Evolutionary conservation across 805 yeast genomes (phyloP).

Genomic region (Saccharomycopsis microspora): DNA sequence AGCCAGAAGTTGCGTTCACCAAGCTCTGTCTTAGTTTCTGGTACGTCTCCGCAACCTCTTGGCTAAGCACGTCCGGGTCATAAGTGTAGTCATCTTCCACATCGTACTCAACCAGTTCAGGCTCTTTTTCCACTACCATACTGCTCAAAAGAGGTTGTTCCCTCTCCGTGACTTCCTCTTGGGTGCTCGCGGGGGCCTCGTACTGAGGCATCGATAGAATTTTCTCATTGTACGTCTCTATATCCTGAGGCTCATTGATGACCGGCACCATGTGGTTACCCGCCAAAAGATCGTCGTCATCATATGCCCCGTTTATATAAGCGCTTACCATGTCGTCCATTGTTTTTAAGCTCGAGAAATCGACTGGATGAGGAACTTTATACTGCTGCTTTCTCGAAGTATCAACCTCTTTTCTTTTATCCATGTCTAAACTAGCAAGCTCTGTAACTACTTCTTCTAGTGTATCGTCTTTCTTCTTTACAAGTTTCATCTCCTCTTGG

Average conservation of each 20-base stretch:
- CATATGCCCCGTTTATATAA: conserved; percentile 39
- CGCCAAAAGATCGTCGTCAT: conserved; percentile 32
- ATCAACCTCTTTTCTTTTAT: no score
- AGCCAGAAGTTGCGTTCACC: conserved; percentile 39
- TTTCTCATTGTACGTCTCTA: conserved; percentile 33
- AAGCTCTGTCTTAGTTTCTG: conserved; percentile 39
- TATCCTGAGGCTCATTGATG: conserved; percentile 36
- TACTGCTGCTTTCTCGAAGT: neutral
- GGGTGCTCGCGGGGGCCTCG: neutral
- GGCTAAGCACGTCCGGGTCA: conserved; percentile 24
- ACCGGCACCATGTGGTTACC: conserved; percentile 35
- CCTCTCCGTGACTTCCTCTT: conserved; percentile 17
- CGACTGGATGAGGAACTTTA: neutral
- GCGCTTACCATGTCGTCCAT: conserved; percentile 42
- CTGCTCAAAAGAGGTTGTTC: conserved; percentile 31
- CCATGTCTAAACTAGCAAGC: no score
- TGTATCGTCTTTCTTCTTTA: no score
- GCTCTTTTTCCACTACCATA: conserved; percentile 30
- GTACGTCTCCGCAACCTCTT: conserved; percentile 45
- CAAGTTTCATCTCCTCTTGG: no score
- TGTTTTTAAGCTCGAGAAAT: conserved; percentile 28
- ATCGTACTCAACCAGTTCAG: conserved; percentile 1
- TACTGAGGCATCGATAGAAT: conserved; percentile 25
- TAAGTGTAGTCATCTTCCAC: neutral
- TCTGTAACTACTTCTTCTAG: no score